A percentile compares a stretch with the other conserved stretches of the same genome.
These are phyloP conservation scores for Tulasnella sp. DNA, from an alignment of 768 basidiomycete genomes.

Conservation along the genomic window DNA sequence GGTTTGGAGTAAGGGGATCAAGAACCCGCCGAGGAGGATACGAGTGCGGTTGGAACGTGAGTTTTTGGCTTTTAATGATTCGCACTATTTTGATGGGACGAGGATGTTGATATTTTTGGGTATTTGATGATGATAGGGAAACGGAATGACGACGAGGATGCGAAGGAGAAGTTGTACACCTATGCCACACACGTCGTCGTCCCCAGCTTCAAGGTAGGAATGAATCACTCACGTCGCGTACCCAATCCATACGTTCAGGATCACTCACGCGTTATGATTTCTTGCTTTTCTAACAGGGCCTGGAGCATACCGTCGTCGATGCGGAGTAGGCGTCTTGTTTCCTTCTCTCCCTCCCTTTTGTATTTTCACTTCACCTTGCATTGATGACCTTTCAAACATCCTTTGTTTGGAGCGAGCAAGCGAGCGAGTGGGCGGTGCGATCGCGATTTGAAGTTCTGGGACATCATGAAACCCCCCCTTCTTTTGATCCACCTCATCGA, in stretches of 20 bases:
- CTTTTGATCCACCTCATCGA: too few relatives aligned
- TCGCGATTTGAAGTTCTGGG: too few relatives aligned
- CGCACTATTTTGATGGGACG: neutral
- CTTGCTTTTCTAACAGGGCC: conserved; percentile 42
- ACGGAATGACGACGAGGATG: conserved; percentile 97
- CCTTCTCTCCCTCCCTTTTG: too few relatives aligned
- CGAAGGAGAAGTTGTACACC: conserved; percentile 95
- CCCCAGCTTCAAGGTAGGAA: conserved; percentile 68
- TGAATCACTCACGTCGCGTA: neutral
- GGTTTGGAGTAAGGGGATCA: conserved; percentile 92
- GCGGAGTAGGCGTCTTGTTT: conserved; percentile 54
- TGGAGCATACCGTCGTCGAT: conserved; percentile 74
- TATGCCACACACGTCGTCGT: conserved; percentile 73
- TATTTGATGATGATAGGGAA: conserved; percentile 46
- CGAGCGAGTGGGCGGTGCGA: too few relatives aligned
- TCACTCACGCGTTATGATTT: conserved; percentile 15
- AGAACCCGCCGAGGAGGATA: conserved; percentile 84
- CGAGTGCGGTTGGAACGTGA: conserved; percentile 88
- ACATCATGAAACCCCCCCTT: too few relatives aligned
- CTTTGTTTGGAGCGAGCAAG: too few relatives aligned
- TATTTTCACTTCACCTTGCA: too few relatives aligned
- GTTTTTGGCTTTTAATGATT: conserved; percentile 29
- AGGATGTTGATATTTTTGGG: neutral
- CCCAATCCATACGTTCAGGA: conserved; percentile 10
- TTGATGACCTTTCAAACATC: too few relatives aligned